phyloP scores from a whole-genome alignment of 2,329 filamentous ascomycete genomes.

The Tolypocladium inflatum region DNA sequence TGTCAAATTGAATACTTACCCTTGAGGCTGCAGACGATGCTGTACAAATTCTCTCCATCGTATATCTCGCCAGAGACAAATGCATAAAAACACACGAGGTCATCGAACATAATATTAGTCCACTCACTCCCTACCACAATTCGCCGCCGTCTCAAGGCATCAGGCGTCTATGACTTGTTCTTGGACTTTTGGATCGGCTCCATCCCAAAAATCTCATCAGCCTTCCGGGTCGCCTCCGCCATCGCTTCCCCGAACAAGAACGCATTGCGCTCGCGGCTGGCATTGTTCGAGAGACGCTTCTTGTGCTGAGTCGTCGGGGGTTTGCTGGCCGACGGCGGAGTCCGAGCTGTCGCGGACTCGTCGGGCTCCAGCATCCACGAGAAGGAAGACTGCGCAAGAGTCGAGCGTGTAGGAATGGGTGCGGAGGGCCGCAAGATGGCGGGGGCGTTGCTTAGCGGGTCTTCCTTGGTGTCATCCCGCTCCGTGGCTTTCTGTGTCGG shows the following conservation, averaged over 20 bases:
- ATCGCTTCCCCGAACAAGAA: constrained; percentile 50
- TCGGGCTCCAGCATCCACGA: constrained; percentile 68
- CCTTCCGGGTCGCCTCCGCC: constrained; percentile 23
- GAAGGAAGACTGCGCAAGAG: constrained; percentile 64
- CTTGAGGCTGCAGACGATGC: not conserved
- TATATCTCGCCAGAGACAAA: not conserved
- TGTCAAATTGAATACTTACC: not conserved
- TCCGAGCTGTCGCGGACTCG: constrained; percentile 18
- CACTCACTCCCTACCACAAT: not conserved
- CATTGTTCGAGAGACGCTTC: constrained; percentile 32
- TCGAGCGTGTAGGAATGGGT: constrained; percentile 52
- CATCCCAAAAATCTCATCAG: constrained; percentile 46
- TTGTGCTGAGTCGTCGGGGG: constrained; percentile 25
- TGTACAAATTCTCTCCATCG: not conserved
- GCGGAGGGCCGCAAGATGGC: constrained; percentile 13
- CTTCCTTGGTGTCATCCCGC: not conserved
- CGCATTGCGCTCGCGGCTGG: constrained; percentile 44
- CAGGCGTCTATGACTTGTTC: not conserved
- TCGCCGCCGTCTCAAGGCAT: not conserved
- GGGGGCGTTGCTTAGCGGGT: not conserved
- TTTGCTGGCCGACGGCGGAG: constrained; percentile 13
- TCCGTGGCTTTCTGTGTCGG: not conserved
- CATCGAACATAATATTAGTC: not conserved
- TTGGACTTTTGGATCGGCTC: constrained; percentile 32
- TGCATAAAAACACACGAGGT: not conserved